Conservation (phyloP, 2,329 filamentous ascomycete genomes). For the Cercospora citrullina region DNA sequence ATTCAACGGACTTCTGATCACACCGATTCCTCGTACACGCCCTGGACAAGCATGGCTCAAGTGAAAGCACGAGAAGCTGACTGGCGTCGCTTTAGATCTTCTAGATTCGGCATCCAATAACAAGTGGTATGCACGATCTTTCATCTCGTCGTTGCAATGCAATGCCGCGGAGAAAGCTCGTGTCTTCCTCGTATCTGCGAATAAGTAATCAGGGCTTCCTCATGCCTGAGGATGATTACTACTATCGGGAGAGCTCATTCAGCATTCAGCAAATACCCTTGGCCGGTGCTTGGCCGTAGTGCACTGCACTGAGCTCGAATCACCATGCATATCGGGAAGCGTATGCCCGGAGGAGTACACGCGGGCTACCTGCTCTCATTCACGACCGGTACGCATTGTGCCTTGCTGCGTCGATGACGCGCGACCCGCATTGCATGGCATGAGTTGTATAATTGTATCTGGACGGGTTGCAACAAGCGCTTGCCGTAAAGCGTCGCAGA, state of each 20-base stretch:
- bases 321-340: neutral
- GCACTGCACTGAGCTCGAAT: neutral
- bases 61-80: neutral
- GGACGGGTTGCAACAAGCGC: neutral
- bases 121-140: neutral
- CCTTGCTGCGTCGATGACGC: neutral
- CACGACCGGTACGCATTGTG: neutral
- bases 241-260: neutral
- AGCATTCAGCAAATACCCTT: no score
- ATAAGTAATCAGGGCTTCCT: neutral
- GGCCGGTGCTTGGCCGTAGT: neutral
- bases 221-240: neutral
- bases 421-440: neutral
- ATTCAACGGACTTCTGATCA: conserved; percentile 81
- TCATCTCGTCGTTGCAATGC: conserved; percentile 13
- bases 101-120: neutral
- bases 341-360: neutral
- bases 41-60: neutral
- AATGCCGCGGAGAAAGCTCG: conserved; percentile 11
- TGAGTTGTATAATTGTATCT: neutral
- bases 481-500: neutral
- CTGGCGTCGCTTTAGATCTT: neutral
- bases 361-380: neutral
- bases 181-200: neutral
- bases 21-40: neutral